Conservation (phyloP, 2,329 filamentous ascomycete genomes). For the Verticillium longisporum region DNA sequence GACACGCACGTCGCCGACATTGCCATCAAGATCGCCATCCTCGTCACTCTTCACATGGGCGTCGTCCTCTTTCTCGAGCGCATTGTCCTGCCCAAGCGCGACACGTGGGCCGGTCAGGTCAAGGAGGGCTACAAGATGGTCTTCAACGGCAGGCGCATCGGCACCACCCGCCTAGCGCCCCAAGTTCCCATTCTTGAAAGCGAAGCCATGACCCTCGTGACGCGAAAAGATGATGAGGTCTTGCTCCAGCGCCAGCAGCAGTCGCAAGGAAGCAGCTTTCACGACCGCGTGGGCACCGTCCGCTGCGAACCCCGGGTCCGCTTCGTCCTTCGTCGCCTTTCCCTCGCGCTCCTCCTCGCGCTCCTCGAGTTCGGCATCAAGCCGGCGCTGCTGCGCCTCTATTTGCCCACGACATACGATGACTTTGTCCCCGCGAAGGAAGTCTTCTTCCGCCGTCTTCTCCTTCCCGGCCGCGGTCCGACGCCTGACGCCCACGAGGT, state of each 20-base stretch:
- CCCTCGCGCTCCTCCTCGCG: background rate
- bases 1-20: background rate
- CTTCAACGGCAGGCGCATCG: conserved; percentile 1
- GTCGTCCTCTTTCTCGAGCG: background rate
- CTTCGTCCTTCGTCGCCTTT: background rate
- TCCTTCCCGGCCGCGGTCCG: background rate
- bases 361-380: background rate
- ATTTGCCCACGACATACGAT: background rate
- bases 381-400: background rate
- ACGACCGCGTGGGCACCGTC: background rate
- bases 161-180: background rate
- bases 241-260: background rate
- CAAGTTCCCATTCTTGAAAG: background rate
- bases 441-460: conserved; percentile 4
- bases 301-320: background rate
- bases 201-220: background rate
- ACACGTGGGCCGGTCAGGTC: background rate
- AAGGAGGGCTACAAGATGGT: conserved; percentile 1
- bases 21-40: background rate
- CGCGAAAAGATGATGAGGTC: too few species aligned
- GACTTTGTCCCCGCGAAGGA: background rate
- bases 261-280: background rate
- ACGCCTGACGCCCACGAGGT: background rate
- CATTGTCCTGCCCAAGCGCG: background rate
- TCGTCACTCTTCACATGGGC: background rate